Conservation (phyloP, 768 basidiomycete genomes). For the Tulasnella sp. region DNA sequence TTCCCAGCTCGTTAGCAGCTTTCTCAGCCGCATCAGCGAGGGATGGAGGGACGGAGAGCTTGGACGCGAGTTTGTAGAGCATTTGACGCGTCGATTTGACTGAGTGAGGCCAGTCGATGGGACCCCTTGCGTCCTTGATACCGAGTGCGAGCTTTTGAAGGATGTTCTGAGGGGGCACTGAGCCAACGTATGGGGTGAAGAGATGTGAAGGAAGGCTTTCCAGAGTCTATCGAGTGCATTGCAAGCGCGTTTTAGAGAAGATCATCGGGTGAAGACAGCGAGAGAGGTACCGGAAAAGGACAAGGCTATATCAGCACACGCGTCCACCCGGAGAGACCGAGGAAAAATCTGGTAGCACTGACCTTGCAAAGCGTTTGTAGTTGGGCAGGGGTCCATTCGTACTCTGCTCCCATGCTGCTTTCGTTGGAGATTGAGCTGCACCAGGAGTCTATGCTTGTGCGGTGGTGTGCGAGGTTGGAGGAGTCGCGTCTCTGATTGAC, state of each 20-base stretch:
- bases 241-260: not conserved
- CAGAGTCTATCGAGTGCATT: slow-evolving; percentile 47
- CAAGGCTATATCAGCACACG: not conserved
- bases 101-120: slow-evolving; percentile 75
- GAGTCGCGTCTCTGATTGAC: slow-evolving; percentile 10
- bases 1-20: slow-evolving; percentile 32
- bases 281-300: not conserved
- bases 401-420: slow-evolving; percentile 14
- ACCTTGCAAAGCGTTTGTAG: slow-evolving; percentile 11
- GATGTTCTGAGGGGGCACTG: slow-evolving; percentile 75
- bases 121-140: slow-evolving; percentile 64
- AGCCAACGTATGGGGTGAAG: slow-evolving; percentile 79
- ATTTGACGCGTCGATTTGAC: slow-evolving; percentile 73
- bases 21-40: slow-evolving; percentile 27
- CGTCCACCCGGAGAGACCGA: not conserved
- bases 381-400: slow-evolving; percentile 5
- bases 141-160: slow-evolving; percentile 81
- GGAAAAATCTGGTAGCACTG: not conserved
- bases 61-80: slow-evolving; percentile 68
- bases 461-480: not conserved
- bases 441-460: slow-evolving; percentile 13
- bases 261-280: slow-evolving; percentile 6
- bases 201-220: slow-evolving; percentile 76
- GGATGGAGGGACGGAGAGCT: slow-evolving; percentile 47
- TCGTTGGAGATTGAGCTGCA: slow-evolving; percentile 8